phyloP scores from a whole-genome alignment of 83 land plant genomes.

The Diphasiastrum complanatum region DNA sequence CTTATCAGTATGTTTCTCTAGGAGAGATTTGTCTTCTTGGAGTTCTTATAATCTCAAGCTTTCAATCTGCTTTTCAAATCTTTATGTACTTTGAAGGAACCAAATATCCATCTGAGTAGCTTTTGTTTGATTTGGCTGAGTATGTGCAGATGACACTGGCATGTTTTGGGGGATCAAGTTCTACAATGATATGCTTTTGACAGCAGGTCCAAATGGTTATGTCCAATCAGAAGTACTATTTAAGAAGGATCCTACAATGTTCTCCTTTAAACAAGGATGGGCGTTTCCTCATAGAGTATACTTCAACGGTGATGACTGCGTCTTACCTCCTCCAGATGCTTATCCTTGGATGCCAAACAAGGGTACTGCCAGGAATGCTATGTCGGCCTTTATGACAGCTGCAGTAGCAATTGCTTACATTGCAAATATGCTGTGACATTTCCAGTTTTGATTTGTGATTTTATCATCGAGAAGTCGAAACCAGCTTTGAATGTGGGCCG shows the following conservation, averaged over 20 bases:
- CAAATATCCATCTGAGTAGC: not conserved
- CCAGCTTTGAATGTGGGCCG: too few species aligned
- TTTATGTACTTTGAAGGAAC: not conserved
- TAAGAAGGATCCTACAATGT: conserved; percentile 28
- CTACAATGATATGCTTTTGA: conserved; percentile 31
- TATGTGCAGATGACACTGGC: conserved; percentile 33
- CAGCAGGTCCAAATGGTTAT: conserved; percentile 23
- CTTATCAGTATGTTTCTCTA: conserved; percentile 48
- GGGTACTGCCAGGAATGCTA: conserved; percentile 21
- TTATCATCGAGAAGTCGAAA: too few species aligned
- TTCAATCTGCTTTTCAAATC: not conserved
- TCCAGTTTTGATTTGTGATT: too few species aligned
- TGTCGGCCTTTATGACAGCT: too few species aligned
- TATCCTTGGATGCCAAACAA: conserved; percentile 38
- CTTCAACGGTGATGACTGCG: conserved; percentile 55
- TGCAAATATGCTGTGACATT: too few species aligned
- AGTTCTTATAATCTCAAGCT: not conserved
- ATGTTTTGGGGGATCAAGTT: conserved; percentile 39
- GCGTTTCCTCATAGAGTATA: conserved; percentile 44
- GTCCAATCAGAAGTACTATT: conserved; percentile 42
- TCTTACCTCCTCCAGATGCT: conserved; percentile 40
- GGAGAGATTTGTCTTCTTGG: not conserved
- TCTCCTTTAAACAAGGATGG: conserved; percentile 42
- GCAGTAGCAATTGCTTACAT: too few species aligned
- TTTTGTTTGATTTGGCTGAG: not conserved